These are phyloP conservation scores for Myrica gale DNA, from an alignment of 306 rosid genomes.

Conservation along the genomic window DNA sequence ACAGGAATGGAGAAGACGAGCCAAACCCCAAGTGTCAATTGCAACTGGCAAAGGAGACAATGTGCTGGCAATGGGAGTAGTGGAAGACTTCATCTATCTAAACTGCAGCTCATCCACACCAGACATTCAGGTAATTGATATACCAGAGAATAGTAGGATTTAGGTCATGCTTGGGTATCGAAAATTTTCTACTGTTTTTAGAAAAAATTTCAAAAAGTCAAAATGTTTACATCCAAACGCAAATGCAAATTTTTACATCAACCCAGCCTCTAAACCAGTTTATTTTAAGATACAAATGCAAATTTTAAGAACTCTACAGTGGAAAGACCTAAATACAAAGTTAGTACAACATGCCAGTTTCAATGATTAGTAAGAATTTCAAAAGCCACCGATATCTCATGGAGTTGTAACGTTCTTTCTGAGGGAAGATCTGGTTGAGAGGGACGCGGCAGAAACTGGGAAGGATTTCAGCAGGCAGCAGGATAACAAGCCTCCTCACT, in stretches of 20 bases:
- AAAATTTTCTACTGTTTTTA: no score
- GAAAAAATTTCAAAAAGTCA: no score
- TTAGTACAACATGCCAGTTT: not conserved
- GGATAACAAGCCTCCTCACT: slow-evolving; percentile 59
- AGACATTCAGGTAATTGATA: slow-evolving; percentile 57
- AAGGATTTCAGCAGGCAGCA: slow-evolving; percentile 80
- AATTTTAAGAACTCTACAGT: no score
- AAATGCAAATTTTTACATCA: no score
- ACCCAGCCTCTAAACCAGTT: no score
- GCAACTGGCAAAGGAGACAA: slow-evolving; percentile 51
- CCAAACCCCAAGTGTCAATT: slow-evolving; percentile 50
- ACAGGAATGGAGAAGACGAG: slow-evolving; percentile 68
- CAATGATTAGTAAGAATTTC: not conserved
- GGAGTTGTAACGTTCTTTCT: slow-evolving; percentile 1
- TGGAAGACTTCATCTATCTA: slow-evolving; percentile 72
- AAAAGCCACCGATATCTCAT: not conserved
- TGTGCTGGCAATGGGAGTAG: slow-evolving; percentile 58
- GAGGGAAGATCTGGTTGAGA: slow-evolving; percentile 67
- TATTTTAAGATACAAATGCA: no score
- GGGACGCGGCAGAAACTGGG: slow-evolving; percentile 59
- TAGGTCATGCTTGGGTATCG: no score
- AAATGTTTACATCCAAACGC: no score
- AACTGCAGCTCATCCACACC: slow-evolving; percentile 56
- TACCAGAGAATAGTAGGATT: not conserved
- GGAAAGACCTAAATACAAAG: not conserved